A percentile compares a stretch with the other conserved stretches of the same genome.
Evolutionary conservation across 257 asterid species (phyloP).

Genomic region (Solanum raphanifolium): DNA sequence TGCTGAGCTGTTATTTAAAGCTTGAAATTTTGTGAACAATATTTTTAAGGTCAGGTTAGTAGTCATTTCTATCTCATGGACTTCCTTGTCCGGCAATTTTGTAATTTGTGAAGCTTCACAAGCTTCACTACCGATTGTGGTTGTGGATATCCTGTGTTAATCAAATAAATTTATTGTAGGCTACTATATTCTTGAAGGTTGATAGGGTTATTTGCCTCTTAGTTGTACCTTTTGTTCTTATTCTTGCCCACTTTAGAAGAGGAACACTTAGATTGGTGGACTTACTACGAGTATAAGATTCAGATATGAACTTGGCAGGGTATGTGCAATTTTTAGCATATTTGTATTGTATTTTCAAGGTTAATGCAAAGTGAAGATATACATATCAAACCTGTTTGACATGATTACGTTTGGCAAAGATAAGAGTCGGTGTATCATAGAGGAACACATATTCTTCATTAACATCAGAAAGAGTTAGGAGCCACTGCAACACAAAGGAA

Average conservation of each 20-base stretch:
- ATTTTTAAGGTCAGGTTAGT: not conserved
- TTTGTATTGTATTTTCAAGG: not conserved
- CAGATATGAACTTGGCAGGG: not conserved
- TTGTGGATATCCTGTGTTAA: not conserved
- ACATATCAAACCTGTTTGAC: not conserved
- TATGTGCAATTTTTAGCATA: not conserved
- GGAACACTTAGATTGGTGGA: not conserved
- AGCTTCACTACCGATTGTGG: not conserved
- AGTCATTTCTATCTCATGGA: not conserved
- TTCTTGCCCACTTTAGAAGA: not conserved
- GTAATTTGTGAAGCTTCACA: not conserved
- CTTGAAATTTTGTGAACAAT: not conserved
- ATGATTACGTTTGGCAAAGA: not conserved
- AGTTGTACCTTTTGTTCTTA: not conserved
- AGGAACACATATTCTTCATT: not conserved
- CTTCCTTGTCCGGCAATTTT: not conserved
- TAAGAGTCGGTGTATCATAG: not conserved
- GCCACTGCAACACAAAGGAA: not conserved
- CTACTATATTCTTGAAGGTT: not conserved
- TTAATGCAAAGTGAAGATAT: not conserved
- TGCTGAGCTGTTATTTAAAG: not conserved
- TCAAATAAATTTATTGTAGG: not conserved
- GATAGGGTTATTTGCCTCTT: not conserved
- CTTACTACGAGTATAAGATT: not conserved
- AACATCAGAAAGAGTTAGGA: not conserved